These are phyloP conservation scores for Nyctanthes arbortristis DNA, from an alignment of 257 asterid species.

Conservation along the genomic window DNA sequence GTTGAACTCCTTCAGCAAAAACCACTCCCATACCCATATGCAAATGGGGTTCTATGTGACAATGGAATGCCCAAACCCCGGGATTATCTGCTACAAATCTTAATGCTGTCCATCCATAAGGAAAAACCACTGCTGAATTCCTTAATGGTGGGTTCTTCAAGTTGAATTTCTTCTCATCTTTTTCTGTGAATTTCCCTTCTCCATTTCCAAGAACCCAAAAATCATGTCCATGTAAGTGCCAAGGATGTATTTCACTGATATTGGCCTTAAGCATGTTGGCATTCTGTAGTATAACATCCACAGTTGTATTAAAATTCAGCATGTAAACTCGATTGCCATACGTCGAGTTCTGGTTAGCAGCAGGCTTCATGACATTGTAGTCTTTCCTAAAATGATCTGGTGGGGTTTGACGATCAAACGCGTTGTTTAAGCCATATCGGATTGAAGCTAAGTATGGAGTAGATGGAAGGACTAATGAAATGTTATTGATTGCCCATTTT, in stretches of 20 bases:
- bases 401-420: constrained; percentile 47
- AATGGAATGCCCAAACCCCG: constrained; percentile 92
- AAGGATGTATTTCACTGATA: constrained; percentile 81
- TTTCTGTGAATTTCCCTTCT: constrained; percentile 53
- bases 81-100: constrained; percentile 82
- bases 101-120: constrained; percentile 83
- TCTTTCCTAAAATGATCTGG: constrained; percentile 31
- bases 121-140: constrained; percentile 66
- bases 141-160: constrained; percentile 64
- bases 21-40: constrained; percentile 86
- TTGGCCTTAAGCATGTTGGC: constrained; percentile 56
- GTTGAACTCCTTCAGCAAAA: constrained; percentile 61
- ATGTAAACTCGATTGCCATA: constrained; percentile 61
- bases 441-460: constrained; percentile 79
- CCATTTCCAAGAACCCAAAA: constrained; percentile 84
- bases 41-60: constrained; percentile 78
- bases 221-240: constrained; percentile 90
- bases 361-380: constrained; percentile 56
- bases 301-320: constrained; percentile 48
- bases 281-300: constrained; percentile 75
- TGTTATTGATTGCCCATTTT: constrained; percentile 79
- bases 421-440: constrained; percentile 29
- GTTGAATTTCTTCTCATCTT: constrained; percentile 49
- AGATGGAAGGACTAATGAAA: constrained; percentile 56
- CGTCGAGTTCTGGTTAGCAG: constrained; percentile 55